Percentiles rank a stretch among this genome's conserved stretches.
phyloP scores from a whole-genome alignment of 139 green algal genomes.

The Bryopsis sp. region DNA sequence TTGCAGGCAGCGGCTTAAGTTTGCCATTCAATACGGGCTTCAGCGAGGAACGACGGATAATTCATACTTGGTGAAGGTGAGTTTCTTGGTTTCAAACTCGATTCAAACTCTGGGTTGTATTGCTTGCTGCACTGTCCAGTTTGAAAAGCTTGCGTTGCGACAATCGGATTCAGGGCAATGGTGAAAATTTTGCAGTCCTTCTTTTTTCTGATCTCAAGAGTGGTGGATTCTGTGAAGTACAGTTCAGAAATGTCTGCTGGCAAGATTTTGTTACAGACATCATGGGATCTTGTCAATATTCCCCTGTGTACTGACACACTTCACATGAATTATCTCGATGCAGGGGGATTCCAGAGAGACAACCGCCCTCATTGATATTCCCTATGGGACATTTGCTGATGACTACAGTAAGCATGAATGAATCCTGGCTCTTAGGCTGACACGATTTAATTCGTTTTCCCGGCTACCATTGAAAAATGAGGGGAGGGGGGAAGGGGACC shows the following conservation, averaged over 20 bases:
- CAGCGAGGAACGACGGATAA: constrained; percentile 84
- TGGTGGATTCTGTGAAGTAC: not conserved
- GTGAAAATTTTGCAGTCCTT: not conserved
- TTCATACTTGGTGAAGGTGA: constrained; percentile 16
- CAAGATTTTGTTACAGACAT: not conserved
- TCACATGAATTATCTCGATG: constrained; percentile 25
- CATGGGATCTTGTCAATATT: not conserved
- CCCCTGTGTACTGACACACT: not conserved
- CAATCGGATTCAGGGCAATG: not conserved
- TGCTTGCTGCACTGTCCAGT: not conserved
- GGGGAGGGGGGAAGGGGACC: not conserved
- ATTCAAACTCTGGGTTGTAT: not conserved
- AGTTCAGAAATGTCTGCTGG: not conserved
- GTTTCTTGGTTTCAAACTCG: not conserved
- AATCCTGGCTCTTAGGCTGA: not conserved
- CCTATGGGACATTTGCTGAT: constrained; percentile 54
- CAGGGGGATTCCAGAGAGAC: constrained; percentile 12
- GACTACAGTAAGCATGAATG: constrained; percentile 40
- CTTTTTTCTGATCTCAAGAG: not conserved
- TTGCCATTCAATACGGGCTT: constrained; percentile 76
- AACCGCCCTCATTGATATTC: constrained; percentile 65
- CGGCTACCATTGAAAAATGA: not conserved
- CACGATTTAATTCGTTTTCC: not conserved
- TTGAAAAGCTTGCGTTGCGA: not conserved
- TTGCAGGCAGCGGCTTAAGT: constrained; percentile 43